A percentile compares a stretch with the other conserved stretches of the same genome.
Evolutionary conservation across 2,329 filamentous ascomycete genomes (phyloP).

Genomic region (Colletotrichum chlorophyti): DNA sequence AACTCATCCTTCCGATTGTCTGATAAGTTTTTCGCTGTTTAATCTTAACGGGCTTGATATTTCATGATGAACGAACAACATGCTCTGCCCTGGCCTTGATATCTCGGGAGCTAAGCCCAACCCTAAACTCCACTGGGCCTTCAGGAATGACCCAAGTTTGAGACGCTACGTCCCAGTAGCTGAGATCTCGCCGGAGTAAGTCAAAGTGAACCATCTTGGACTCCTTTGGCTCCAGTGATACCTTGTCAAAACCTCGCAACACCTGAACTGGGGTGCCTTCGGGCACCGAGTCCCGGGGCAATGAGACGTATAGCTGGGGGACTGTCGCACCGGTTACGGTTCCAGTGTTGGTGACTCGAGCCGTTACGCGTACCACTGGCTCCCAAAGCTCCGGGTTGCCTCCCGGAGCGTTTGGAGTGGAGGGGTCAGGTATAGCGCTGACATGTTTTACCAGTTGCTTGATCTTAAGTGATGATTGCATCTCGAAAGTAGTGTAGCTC

Average conservation of each 20-base stretch:
- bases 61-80: not conserved
- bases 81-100: conserved; percentile 4
- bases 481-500: conserved; percentile 69
- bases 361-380: conserved; percentile 56
- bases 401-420: conserved; percentile 46
- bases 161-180: conserved; percentile 66
- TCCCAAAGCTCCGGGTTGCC: conserved; percentile 55
- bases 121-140: conserved; percentile 48
- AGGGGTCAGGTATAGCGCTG: conserved; percentile 46
- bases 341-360: conserved; percentile 71
- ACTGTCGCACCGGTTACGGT: conserved; percentile 67
- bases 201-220: conserved; percentile 56
- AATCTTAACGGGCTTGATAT: too few relatives aligned
- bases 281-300: conserved; percentile 37
- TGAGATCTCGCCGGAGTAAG: conserved; percentile 67
- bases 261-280: conserved; percentile 57
- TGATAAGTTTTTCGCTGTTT: not conserved
- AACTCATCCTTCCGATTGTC: too few relatives aligned
- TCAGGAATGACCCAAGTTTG: conserved; percentile 66
- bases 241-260: conserved; percentile 71
- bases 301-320: conserved; percentile 63
- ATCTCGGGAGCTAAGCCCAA: conserved; percentile 38
- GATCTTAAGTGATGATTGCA: conserved; percentile 53
- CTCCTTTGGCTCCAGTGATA: conserved; percentile 56
- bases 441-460: conserved; percentile 35